Evolutionary conservation across 2,329 filamentous ascomycete species (phyloP).

Genomic region (Colletotrichum sp.): DNA sequence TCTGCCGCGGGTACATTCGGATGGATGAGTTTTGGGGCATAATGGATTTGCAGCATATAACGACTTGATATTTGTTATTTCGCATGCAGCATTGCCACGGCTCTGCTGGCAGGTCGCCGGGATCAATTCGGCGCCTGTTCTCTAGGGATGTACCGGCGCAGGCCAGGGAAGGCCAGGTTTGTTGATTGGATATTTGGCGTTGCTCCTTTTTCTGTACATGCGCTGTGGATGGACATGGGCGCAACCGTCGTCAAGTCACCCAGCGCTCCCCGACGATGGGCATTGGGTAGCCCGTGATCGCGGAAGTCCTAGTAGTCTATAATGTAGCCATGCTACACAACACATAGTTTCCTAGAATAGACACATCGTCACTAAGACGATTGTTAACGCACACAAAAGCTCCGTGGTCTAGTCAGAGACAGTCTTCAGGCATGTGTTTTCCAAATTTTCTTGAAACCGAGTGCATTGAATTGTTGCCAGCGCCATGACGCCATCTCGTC

Average conservation of each 20-base stretch:
- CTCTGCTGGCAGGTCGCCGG: constrained; percentile 1
- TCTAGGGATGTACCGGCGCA: constrained; percentile 16
- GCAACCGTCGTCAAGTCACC: neutral
- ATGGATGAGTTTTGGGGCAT: constrained; percentile 52
- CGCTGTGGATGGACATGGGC: neutral
- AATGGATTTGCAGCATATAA: constrained; percentile 5
- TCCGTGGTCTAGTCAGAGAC: neutral
- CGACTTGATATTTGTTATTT: constrained; percentile 11
- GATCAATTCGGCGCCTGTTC: neutral
- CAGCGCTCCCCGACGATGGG: neutral
- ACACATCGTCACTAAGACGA: neutral
- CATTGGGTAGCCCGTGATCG: neutral
- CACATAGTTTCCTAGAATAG: constrained; percentile 11
- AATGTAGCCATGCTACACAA: constrained; percentile 14
- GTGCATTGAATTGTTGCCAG: neutral
- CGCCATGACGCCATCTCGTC: constrained; percentile 11
- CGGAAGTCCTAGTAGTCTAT: constrained; percentile 3
- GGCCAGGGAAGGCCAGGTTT: constrained; percentile 2
- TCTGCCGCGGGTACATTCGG: constrained; percentile 44
- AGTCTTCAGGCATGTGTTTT: neutral
- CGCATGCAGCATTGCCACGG: neutral
- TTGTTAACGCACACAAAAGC: neutral
- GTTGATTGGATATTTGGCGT: constrained; percentile 23
- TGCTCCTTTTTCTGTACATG: constrained; percentile 27
- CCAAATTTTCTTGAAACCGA: neutral